Evolutionary conservation across 768 basidiomycete species (phyloP), one percentile per base, ranked within the genome.

Genomic region (Phylloporus arenicola): DNA sequence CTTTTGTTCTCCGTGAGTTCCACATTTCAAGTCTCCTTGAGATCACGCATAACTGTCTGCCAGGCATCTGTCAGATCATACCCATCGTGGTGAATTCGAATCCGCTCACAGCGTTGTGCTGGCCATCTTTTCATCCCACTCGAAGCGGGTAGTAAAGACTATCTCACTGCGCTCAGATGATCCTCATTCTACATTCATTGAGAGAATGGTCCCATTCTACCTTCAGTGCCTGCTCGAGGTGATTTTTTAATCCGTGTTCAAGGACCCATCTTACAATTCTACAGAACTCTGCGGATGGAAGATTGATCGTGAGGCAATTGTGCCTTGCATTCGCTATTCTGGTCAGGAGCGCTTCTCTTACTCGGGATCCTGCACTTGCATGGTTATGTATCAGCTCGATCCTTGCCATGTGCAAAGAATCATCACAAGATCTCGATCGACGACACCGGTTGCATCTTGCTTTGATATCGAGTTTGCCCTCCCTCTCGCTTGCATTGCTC

Each of bases 81-180:
- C 48, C 13, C 73, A 88, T 55, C 81, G 86, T 30, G 86, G 92
- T 55, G 81, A 81, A n/a, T 93, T 82, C 58, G 91, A 94, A 64
- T 86, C 88, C 0, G 82, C 90, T 1, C 92, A 93, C 63, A 92
- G 91, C 9, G 87, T 88, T 24, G 69, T 93, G 31, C 72, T 94
- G 13, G 76, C 90, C 4, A 73, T 90, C 35, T 84, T 91, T 60
- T 77, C 85, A 10, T 74, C 80, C 25, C 75, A 78, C 57, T 78
- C 81, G 0, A 75, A 79, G 53, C 68, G 64, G 17, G 42, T 57
- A 22, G 55, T 47, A 8, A 50, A 63, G 46, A 50, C 46, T 19
- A 25, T 42, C 5, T 42, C 50, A 8, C 24, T 56, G 33, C 33
- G 19, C 16, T 19, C 14, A n/a, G 48, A 58, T 50, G 49, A 54